Conservation (phyloP, 2,329 filamentous ascomycete genomes). For the Shiraia sp. region DNA sequence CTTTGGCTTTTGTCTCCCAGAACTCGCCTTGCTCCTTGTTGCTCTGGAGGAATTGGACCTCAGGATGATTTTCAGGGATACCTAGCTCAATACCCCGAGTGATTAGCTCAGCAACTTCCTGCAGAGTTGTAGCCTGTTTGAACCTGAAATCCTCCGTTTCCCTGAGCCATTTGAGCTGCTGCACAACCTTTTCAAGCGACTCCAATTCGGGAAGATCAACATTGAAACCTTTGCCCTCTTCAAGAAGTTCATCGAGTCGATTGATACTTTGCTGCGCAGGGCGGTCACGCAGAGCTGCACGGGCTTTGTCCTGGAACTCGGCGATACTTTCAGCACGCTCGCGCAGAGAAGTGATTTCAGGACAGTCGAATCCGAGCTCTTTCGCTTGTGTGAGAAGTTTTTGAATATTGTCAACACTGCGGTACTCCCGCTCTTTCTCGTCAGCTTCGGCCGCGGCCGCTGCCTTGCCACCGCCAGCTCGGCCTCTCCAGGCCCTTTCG, state of each 20-base stretch:
- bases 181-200: constrained; percentile 75
- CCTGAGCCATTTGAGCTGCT: constrained; percentile 87
- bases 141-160: constrained; percentile 69
- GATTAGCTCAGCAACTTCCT: constrained; percentile 79
- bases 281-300: constrained; percentile 67
- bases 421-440: constrained; percentile 79
- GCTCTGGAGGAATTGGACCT: constrained; percentile 74
- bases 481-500: constrained; percentile 80
- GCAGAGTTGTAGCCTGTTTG: constrained; percentile 67
- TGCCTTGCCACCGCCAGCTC: constrained; percentile 62
- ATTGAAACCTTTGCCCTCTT: constrained; percentile 85
- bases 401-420: constrained; percentile 86
- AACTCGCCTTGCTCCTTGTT: constrained; percentile 76
- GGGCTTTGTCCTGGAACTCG: constrained; percentile 78
- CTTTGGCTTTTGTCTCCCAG: constrained; percentile 92
- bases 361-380: constrained; percentile 87
- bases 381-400: constrained; percentile 83
- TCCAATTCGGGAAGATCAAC: constrained; percentile 90
- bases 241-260: constrained; percentile 87
- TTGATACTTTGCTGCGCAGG: constrained; percentile 58
- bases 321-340: constrained; percentile 85
- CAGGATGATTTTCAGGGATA: constrained; percentile 78
- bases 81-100: constrained; percentile 75
- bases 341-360: constrained; percentile 82
- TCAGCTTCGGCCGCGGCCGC: constrained; percentile 74